Evolutionary conservation across 495 filamentous ascomycete genomes (phyloP), one percentile per base, ranked within the genome.

Genomic region (Talaromyces ruber): DNA sequence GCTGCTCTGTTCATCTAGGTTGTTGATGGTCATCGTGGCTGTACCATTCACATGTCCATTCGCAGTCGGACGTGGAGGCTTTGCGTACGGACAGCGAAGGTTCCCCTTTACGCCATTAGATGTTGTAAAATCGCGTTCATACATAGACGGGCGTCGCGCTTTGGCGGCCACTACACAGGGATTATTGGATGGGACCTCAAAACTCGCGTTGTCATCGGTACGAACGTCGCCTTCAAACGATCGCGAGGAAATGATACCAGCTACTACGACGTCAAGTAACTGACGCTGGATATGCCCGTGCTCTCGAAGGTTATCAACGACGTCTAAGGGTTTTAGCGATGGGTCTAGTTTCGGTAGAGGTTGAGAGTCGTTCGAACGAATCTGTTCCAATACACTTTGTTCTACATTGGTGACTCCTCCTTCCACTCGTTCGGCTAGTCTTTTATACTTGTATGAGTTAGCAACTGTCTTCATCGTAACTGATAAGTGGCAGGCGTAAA

Each of bases 61-160:
- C 22, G 26, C 21, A 26, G 51, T 28, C 2, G 51, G 22, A 16
- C 4, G 51, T 16, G 39, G 3, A 43, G 71, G 65, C 64, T 77
- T 78, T 56, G 76, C 71, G 58, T 81, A 80, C 5, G 80, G 80
- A 59, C 79, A 82, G 30, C 71, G 72, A 52, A 78, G 60, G 60
- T 68, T 73, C 50, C 77, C 76, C 62, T 73, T 74, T 50, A 72
- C 74, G n/a, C 63, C 60, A 62, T 74, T 75, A 56, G 71, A 74
- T 39, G 76, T 78, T 34, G 77, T 80, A 59, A 79, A 80, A 67
- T 80, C 76, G 62, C 73, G 70, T 67, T 80, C 77, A 65, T 76
- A 64, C 32, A 67, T 63, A 51, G 61, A 61, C 30, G 72, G 64
- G 24, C 66, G 66, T 53, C 74, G 71, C 28, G 77, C 70, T 45